Evolutionary conservation across 352 stramenopile genomes (phyloP).

Genomic region (Phytophthora tubulina): DNA sequence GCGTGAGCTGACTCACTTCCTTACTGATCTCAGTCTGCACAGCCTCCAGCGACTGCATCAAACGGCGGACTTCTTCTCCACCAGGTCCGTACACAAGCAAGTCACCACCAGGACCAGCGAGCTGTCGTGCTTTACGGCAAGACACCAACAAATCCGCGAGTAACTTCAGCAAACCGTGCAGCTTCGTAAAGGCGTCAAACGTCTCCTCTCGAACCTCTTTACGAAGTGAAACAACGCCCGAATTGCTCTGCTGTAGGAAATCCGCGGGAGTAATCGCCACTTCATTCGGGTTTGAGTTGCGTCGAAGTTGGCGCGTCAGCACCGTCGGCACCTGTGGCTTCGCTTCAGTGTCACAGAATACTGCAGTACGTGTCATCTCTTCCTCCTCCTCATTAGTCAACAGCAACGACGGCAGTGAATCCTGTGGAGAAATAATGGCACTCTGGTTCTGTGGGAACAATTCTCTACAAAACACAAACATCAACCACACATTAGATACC

Average conservation of each 20-base stretch:
- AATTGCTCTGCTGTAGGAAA: constrained; percentile 79
- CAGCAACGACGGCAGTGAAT: constrained; percentile 58
- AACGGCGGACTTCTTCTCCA: constrained; percentile 79
- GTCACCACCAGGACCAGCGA: constrained; percentile 82
- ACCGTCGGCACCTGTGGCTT: constrained; percentile 74
- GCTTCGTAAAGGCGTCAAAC: constrained; percentile 78
- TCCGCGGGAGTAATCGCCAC: constrained; percentile 66
- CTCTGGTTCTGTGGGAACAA: constrained; percentile 58
- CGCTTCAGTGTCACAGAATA: constrained; percentile 78
- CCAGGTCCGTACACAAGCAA: constrained; percentile 87
- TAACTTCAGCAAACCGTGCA: constrained; percentile 84
- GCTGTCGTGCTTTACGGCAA: constrained; percentile 82
- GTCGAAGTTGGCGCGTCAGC: constrained; percentile 60
- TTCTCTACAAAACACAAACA: constrained; percentile 42
- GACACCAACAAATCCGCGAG: constrained; percentile 86
- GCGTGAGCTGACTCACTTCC: constrained; percentile 82
- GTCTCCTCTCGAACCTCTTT: constrained; percentile 66
- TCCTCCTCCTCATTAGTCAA: constrained; percentile 79
- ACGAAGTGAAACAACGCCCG: constrained; percentile 74
- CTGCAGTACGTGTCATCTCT: constrained; percentile 71
- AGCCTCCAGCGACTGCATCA: constrained; percentile 87
- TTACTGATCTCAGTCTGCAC: constrained; percentile 82
- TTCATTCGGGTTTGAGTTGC: constrained; percentile 55
- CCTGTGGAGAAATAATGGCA: constrained; percentile 38
- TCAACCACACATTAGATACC: constrained; percentile 7